Percentiles rank a stretch among this genome's conserved stretches.
phyloP scores from a whole-genome alignment of 768 basidiomycete species.

The Macrolepiota fuliginosa region DNA sequence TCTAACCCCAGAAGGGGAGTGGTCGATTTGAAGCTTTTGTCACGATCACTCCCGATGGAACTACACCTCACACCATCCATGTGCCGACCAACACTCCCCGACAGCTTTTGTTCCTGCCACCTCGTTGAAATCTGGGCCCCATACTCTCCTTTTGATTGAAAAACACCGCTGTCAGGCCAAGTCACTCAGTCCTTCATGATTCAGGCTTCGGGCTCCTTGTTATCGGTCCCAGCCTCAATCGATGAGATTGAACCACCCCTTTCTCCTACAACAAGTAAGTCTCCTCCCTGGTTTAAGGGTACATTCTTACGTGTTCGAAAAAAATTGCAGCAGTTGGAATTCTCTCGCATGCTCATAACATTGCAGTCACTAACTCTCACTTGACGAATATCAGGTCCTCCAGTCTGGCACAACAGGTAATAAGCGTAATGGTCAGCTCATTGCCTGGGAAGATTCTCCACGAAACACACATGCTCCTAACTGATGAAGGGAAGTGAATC shows the following conservation, averaged over 20 bases:
- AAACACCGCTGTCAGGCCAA: neutral
- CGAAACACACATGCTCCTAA: too few relatives aligned
- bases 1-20: too few relatives aligned
- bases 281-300: neutral
- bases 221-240: neutral
- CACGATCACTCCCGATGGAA: too few relatives aligned
- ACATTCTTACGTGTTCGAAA: neutral
- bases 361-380: neutral
- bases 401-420: neutral
- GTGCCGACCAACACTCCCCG: too few relatives aligned
- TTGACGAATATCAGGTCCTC: neutral
- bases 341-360: neutral
- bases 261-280: neutral
- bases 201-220: neutral
- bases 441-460: too few relatives aligned
- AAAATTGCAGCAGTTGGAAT: neutral
- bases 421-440: neutral
- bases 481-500: neutral
- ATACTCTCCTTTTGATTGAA: neutral
- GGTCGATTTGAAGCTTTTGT: too few relatives aligned
- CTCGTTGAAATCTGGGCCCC: neutral
- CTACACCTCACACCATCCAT: too few relatives aligned
- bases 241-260: neutral
- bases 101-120: neutral
- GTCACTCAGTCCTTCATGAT: neutral